A percentile compares a stretch with the other conserved stretches of the same genome.
These are phyloP conservation scores for Pseudonitzschia multistriata DNA, from an alignment of 108 stramenopile species.

Conservation along the genomic window DNA sequence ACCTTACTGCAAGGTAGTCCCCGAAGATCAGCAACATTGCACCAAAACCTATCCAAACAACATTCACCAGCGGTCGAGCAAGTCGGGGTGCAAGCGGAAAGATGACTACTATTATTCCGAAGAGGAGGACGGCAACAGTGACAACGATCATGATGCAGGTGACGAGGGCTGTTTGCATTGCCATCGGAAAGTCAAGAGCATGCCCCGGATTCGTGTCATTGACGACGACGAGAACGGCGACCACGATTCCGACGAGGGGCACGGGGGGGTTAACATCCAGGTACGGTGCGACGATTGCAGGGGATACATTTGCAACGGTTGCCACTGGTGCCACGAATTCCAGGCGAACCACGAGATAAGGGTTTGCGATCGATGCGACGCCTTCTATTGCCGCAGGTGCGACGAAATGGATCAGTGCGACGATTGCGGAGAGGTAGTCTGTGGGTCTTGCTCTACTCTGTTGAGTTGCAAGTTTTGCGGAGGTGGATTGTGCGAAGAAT, in stretches of 20 bases:
- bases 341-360: conserved; percentile 92
- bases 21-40: conserved; percentile 4
- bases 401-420: conserved; percentile 95
- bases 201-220: conserved; percentile 10
- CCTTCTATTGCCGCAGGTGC: conserved; percentile 84
- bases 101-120: background rate
- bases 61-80: background rate
- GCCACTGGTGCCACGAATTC: conserved; percentile 92
- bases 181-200: conserved; percentile 6
- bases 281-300: conserved; percentile 88
- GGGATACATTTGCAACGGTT: conserved; percentile 78
- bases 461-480: conserved; percentile 93
- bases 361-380: conserved; percentile 92
- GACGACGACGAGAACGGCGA: conserved; percentile 4
- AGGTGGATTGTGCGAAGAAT: conserved; percentile 89
- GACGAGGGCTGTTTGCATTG: conserved; percentile 43
- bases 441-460: conserved; percentile 80
- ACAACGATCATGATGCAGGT: conserved; percentile 21
- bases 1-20: conserved; percentile 12
- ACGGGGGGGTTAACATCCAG: conserved; percentile 45
- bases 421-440: conserved; percentile 91
- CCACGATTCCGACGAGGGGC: background rate
- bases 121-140: conserved; percentile 6
- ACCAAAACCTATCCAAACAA: background rate
- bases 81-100: background rate